Conservation (phyloP, 2,329 filamentous ascomycete genomes). For the Penicillium sp. region DNA sequence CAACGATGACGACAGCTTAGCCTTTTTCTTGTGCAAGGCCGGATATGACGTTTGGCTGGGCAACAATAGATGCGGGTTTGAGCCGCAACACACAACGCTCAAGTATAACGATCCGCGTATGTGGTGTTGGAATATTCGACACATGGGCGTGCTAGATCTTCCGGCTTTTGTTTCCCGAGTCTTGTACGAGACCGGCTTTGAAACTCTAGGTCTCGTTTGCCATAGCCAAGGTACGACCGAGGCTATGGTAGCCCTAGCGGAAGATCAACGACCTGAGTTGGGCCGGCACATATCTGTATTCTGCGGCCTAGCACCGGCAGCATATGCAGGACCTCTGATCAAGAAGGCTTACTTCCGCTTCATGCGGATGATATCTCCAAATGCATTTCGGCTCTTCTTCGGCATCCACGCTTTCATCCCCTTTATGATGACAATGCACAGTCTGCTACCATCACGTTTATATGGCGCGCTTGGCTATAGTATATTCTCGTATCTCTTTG, state of each 20-base stretch:
- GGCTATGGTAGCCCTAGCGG: conserved; percentile 80
- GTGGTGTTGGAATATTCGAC: conserved; percentile 95
- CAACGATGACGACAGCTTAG: conserved; percentile 83
- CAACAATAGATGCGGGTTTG: conserved; percentile 85
- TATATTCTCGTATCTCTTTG: conserved; percentile 85
- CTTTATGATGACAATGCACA: conserved; percentile 83
- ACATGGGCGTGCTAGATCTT: conserved; percentile 88
- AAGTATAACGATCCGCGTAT: conserved; percentile 75
- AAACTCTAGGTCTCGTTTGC: conserved; percentile 75
- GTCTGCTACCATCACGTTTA: conserved; percentile 58
- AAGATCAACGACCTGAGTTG: conserved; percentile 81
- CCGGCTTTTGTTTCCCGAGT: conserved; percentile 76
- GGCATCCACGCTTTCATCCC: conserved; percentile 93
- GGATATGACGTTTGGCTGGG: conserved; percentile 95
- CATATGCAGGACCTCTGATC: conserved; percentile 81
- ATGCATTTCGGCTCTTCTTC: conserved; percentile 75
- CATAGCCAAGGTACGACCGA: conserved; percentile 92
- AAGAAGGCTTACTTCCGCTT: conserved; percentile 88
- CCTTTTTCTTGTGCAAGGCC: conserved; percentile 86
- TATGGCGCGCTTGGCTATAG: conserved; percentile 83
- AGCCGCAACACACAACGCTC: conserved; percentile 69
- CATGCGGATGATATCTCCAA: conserved; percentile 74
- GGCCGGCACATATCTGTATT: conserved; percentile 82
- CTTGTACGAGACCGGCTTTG: conserved; percentile 74
- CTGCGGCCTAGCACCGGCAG: conserved; percentile 84